Conservation (phyloP, 2,329 filamentous ascomycete species). For the Claviceps purpurea region DNA sequence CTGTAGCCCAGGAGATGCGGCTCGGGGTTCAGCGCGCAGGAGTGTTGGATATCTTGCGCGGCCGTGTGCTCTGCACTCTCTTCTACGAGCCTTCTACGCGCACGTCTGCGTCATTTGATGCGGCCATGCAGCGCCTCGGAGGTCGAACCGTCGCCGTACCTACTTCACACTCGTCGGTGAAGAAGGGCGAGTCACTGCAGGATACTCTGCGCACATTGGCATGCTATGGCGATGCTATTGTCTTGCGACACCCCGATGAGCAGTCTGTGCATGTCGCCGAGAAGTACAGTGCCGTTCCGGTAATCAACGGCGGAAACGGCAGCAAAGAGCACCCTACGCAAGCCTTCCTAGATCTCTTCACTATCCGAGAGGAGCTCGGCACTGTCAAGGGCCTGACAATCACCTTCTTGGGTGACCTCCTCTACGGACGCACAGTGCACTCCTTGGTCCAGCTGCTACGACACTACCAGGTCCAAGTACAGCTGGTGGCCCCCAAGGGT, state of each 20-base stretch:
- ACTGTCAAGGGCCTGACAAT: conserved; percentile 92
- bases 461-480: conserved; percentile 89
- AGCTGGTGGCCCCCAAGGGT: conserved; percentile 74
- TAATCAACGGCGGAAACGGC: conserved; percentile 96
- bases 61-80: conserved; percentile 76
- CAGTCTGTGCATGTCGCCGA: conserved; percentile 67
- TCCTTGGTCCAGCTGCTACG: conserved; percentile 86
- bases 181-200: conserved; percentile 88
- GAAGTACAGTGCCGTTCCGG: conserved; percentile 77
- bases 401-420: conserved; percentile 87
- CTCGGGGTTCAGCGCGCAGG: conserved; percentile 87
- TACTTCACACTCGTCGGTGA: conserved; percentile 72
- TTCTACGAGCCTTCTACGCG: conserved; percentile 98
- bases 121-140: conserved; percentile 95
- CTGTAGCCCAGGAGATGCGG: conserved; percentile 94
- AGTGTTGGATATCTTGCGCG: conserved; percentile 73
- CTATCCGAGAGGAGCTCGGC: conserved; percentile 92
- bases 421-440: conserved; percentile 89
- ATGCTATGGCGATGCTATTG: conserved; percentile 88
- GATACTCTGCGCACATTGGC: conserved; percentile 88
- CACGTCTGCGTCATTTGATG: conserved; percentile 90
- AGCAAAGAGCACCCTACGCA: conserved; percentile 94
- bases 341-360: conserved; percentile 94
- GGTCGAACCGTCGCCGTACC: conserved; percentile 73
- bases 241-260: conserved; percentile 86